Conservation (phyloP, 345 rosid genomes). For the Alliaria petiolata region DNA sequence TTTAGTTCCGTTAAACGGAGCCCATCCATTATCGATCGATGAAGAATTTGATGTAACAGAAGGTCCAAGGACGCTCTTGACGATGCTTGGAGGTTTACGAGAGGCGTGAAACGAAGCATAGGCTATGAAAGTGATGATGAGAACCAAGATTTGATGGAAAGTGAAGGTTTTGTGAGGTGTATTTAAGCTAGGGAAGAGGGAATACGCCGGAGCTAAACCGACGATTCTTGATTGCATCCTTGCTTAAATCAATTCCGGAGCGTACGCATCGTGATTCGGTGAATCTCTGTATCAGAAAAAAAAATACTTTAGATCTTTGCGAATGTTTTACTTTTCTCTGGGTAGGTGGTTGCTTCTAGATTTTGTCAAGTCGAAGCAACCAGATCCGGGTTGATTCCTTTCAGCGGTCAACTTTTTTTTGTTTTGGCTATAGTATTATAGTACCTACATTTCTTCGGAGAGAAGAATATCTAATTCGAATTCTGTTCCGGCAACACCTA, state of each 20-base stretch:
- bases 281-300: background rate
- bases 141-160: conserved; percentile 59
- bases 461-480: too few species aligned
- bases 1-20: conserved; percentile 64
- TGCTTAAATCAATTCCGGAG: background rate
- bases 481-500: too few species aligned
- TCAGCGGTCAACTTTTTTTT: background rate
- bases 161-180: conserved; percentile 56
- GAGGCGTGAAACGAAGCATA: conserved; percentile 96
- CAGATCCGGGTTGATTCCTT: conserved; percentile 17
- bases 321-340: background rate
- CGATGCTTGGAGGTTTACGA: conserved; percentile 92
- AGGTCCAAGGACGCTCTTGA: conserved; percentile 87
- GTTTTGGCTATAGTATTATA: background rate
- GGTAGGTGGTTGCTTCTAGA: conserved; percentile 4
- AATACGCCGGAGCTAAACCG: conserved; percentile 46
- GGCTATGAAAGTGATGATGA: conserved; percentile 68
- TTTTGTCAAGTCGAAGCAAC: conserved; percentile 7
- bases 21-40: conserved; percentile 59
- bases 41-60: conserved; percentile 29
- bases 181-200: too few species aligned
- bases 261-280: background rate
- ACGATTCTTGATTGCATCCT: conserved; percentile 41
- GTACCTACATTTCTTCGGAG: too few species aligned
- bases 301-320: too few species aligned